Evolutionary conservation across 768 basidiomycete genomes (phyloP).

Genomic region (Mycena leptocephala): DNA sequence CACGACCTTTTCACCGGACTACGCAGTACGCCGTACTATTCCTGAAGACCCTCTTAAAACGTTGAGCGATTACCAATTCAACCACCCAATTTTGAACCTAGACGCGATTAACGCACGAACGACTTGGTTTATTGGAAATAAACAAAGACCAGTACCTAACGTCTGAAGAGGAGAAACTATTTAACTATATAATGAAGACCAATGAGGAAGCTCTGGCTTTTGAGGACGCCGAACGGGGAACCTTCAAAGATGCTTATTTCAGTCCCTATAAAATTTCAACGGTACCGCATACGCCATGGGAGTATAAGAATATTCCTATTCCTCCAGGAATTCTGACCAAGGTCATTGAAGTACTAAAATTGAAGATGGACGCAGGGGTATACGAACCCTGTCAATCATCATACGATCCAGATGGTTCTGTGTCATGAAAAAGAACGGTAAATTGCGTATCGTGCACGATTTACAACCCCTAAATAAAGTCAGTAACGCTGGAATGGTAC

Average conservation of each 20-base stretch:
- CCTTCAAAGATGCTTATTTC: neutral
- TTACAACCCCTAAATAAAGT: slow-evolving; percentile 32
- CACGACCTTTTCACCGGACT: slow-evolving; percentile 12
- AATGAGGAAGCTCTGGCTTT: neutral
- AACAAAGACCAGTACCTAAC: neutral
- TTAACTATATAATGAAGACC: neutral
- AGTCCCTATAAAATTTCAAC: neutral
- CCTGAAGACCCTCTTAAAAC: slow-evolving; percentile 17
- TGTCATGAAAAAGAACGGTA: slow-evolving; percentile 31
- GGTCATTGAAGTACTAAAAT: neutral
- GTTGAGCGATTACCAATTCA: neutral
- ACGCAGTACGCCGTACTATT: slow-evolving; percentile 30
- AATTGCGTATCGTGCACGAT: slow-evolving; percentile 34
- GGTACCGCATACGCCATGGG: no score
- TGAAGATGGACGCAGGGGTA: slow-evolving; percentile 16
- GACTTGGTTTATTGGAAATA: neutral
- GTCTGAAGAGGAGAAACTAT: neutral
- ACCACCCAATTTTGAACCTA: neutral
- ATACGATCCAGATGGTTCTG: slow-evolving; percentile 34
- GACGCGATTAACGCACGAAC: neutral
- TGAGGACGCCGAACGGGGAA: neutral
- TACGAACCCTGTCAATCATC: slow-evolving; percentile 18
- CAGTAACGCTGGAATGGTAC: neutral
- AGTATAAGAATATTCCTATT: neutral
- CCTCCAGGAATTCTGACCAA: neutral